Evolutionary conservation across 768 basidiomycete genomes (phyloP), one percentile per base, ranked within the genome.

Genomic region (Brasilioporus rufonigricans): DNA sequence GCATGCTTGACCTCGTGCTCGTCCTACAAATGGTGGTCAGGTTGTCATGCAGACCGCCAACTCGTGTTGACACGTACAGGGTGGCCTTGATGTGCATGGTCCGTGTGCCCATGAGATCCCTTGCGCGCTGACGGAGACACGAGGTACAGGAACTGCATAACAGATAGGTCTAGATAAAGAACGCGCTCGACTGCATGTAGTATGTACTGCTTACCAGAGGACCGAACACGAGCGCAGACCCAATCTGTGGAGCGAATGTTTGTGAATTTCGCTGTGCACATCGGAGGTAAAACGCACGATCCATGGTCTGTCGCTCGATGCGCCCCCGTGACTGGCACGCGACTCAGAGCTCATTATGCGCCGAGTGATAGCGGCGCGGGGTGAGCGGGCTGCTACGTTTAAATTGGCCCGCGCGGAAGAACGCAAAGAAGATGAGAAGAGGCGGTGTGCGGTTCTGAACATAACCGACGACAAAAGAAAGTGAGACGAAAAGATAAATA

Each of bases 191-290:
- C 18, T 24, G 10, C 23, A 49, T 46, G 44, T 19, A 21, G 29
- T 11, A 33, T 21, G 18, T 10, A 26, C 5, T 38, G 56, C 69
- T 43, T 39, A 73, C 71, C 50, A 59, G 52, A 48, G 70, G 65
- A 51, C 71, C 71, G 40, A 71, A 71, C 46, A 70, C 53, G 35
- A 71, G 45, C 18, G 65, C 67, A 14, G 70, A 71, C 40, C 71
- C 71, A 40, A 71, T 57, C 71, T 71, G 26, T 4, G 5, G 21
- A 45, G 40, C 2, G 29, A 29, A 21, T 36, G 56, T 19, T 31
- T 7, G 26, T 39, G 1, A 52, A 46, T 24, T 47, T 23, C 8
- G 16, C 3, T 23, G 24, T 40, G 51, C 16, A 33, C 7, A 26
- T 33, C 16, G 23, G 19, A 1, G 33, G 6, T 18, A 8, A 32